A percentile compares a stretch with the other conserved stretches of the same genome.
Conservation (phyloP, 1,284 basidiomycete genomes). For the Trametes pubescens region DNA sequence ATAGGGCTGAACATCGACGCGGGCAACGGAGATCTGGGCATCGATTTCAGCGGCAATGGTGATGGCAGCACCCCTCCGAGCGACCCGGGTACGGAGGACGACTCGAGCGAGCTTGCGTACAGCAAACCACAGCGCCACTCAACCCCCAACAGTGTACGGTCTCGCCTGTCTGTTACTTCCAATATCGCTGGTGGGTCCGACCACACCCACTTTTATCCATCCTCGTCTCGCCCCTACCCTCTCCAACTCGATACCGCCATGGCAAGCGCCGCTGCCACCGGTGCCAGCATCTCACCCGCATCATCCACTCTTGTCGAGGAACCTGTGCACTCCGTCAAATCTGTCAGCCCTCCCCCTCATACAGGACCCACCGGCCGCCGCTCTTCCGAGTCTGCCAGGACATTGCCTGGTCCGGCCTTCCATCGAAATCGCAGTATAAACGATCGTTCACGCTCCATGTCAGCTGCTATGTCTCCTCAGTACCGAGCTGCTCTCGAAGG, state of each 20-base stretch:
- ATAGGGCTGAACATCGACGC: slow-evolving; percentile 63
- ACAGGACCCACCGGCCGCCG: slow-evolving; percentile 46
- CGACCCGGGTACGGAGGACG: slow-evolving; percentile 53
- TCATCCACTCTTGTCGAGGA: slow-evolving; percentile 61
- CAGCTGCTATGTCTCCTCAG: slow-evolving; percentile 58
- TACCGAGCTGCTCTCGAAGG: slow-evolving; percentile 43
- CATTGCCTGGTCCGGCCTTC: slow-evolving; percentile 51
- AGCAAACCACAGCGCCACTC: slow-evolving; percentile 36
- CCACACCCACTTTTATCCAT: slow-evolving; percentile 32
- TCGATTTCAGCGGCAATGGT: slow-evolving; percentile 59
- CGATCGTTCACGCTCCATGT: slow-evolving; percentile 81
- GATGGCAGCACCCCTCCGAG: slow-evolving; percentile 44
- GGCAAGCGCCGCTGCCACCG: slow-evolving; percentile 42
- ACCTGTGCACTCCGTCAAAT: slow-evolving; percentile 38
- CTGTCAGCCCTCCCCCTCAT: slow-evolving; percentile 10
- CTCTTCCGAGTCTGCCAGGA: slow-evolving; percentile 64
- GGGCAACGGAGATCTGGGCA: slow-evolving; percentile 57
- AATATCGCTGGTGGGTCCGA: slow-evolving; percentile 35
- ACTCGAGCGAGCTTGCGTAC: slow-evolving; percentile 71
- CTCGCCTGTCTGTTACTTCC: slow-evolving; percentile 39
- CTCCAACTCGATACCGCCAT: slow-evolving; percentile 58
- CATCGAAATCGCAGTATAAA: slow-evolving; percentile 65
- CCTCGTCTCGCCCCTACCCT: slow-evolving; percentile 51
- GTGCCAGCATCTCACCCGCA: slow-evolving; percentile 59
- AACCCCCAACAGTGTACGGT: slow-evolving; percentile 40